phyloP scores from a whole-genome alignment of 345 rosid species.

The Syzygium oleosum region DNA sequence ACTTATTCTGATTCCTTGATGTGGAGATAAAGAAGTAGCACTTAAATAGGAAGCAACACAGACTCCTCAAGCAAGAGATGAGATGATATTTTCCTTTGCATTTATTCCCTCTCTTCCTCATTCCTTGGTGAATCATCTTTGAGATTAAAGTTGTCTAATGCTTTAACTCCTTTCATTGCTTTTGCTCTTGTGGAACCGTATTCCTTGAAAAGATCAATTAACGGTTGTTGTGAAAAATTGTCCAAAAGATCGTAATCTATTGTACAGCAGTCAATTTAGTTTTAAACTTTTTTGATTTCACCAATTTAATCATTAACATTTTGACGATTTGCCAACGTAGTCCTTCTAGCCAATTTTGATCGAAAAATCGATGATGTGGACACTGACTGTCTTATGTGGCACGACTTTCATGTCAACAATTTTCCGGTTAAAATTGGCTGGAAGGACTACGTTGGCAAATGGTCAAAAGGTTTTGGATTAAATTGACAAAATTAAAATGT shows the following conservation, averaged over 20 bases:
- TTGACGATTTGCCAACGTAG: rapidly evolving
- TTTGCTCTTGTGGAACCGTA: not conserved
- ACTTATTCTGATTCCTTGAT: not conserved
- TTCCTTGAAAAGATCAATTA: not conserved
- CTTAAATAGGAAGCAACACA: not conserved
- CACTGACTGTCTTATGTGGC: too few relatives aligned
- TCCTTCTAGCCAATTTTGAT: too few relatives aligned
- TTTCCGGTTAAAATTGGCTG: rapidly evolving
- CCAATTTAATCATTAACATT: rapidly evolving
- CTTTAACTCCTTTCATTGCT: not conserved
- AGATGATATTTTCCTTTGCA: not conserved
- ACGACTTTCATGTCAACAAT: rapidly evolving
- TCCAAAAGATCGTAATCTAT: rapidly evolving
- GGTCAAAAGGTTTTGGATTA: rapidly evolving
- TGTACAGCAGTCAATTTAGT: not conserved
- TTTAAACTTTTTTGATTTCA: rapidly evolving
- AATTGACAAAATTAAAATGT: rapidly evolving
- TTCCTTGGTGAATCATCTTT: not conserved
- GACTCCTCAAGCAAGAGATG: not conserved
- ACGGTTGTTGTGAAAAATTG: not conserved
- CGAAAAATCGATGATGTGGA: too few relatives aligned
- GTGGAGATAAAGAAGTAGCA: not conserved
- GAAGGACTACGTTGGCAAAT: rapidly evolving
- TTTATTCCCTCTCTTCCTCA: not conserved
- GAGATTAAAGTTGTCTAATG: not conserved